Percentiles rank a stretch among this genome's conserved stretches.
phyloP scores from a whole-genome alignment of 805 yeast species.

The Clavispora fructus region DNA sequence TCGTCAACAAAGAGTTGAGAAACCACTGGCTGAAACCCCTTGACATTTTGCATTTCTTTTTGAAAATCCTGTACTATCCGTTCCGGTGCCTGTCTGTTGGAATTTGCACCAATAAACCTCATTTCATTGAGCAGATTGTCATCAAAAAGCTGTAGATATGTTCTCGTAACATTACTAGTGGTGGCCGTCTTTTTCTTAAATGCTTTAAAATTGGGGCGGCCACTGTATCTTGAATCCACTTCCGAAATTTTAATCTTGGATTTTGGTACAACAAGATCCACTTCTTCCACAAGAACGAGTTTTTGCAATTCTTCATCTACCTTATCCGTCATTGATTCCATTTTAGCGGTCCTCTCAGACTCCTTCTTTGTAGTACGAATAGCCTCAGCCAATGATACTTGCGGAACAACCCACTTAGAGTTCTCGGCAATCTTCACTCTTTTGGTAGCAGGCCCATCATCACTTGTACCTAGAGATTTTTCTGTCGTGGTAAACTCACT shows the following conservation, averaged over 20 bases:
- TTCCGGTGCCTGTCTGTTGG: background rate
- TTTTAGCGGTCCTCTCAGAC: conserved; percentile 5
- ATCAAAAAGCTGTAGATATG: conserved; percentile 10
- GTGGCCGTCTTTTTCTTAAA: conserved; percentile 8
- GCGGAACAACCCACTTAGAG: conserved; percentile 4
- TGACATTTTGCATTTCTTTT: conserved; percentile 11
- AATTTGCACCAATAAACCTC: conserved; percentile 1
- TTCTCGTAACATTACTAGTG: conserved; percentile 9
- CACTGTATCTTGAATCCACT: background rate
- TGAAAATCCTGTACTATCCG: conserved; percentile 6
- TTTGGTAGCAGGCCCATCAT: background rate
- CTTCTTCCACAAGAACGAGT: conserved; percentile 3
- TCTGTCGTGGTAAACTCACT: too few species aligned
- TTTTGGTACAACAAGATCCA: background rate
- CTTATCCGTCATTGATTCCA: background rate
- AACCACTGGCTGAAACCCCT: conserved; percentile 12
- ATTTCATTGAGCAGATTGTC: conserved; percentile 4
- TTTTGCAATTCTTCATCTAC: background rate
- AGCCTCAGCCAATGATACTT: conserved; percentile 12
- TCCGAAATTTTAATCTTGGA: background rate
- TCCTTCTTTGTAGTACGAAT: conserved; percentile 8
- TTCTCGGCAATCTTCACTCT: background rate
- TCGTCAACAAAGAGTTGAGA: conserved; percentile 12
- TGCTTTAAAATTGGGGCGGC: conserved; percentile 13
- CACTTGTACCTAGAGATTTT: background rate